Conservation (phyloP, 768 basidiomycete genomes). For the Lactifluus rugatus region DNA sequence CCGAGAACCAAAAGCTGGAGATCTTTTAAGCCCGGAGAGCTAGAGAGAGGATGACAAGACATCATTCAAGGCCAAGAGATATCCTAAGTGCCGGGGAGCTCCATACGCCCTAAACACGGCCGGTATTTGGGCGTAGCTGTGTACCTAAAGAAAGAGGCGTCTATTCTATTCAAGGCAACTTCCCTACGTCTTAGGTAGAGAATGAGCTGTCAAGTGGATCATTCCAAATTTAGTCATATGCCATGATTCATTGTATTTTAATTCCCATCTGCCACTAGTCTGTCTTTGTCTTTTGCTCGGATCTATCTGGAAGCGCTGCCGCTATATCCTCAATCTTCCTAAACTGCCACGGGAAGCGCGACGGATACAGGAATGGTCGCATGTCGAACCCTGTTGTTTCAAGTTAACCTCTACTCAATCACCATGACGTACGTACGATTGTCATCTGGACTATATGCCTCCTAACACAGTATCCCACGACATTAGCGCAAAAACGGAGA, state of each 20-base stretch:
- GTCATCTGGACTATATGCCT: conserved; percentile 94
- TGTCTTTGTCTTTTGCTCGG: conserved; percentile 25
- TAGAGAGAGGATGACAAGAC: no score
- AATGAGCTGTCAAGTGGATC: no score
- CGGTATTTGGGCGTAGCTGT: no score
- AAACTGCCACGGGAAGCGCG: conserved; percentile 95
- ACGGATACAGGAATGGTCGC: conserved; percentile 92
- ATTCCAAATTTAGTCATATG: not conserved
- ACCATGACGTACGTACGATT: conserved; percentile 73
- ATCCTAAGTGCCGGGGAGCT: no score
- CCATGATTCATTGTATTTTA: no score
- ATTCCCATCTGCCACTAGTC: not conserved
- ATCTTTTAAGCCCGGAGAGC: no score
- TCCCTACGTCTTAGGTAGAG: no score
- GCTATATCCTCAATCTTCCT: conserved; percentile 88
- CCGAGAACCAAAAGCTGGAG: no score
- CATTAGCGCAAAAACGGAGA: not conserved
- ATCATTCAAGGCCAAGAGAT: no score
- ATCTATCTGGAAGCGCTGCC: conserved; percentile 62
- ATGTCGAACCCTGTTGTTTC: conserved; percentile 77
- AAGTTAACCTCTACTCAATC: not conserved
- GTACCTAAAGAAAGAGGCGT: no score
- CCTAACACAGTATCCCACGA: conserved; percentile 38
- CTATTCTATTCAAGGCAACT: not conserved
- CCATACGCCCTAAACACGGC: no score